A percentile compares a stretch with the other conserved stretches of the same genome.
These are phyloP conservation scores for Perkinsus olseni DNA, from an alignment of 169 alveolate species.

Conservation along the genomic window DNA sequence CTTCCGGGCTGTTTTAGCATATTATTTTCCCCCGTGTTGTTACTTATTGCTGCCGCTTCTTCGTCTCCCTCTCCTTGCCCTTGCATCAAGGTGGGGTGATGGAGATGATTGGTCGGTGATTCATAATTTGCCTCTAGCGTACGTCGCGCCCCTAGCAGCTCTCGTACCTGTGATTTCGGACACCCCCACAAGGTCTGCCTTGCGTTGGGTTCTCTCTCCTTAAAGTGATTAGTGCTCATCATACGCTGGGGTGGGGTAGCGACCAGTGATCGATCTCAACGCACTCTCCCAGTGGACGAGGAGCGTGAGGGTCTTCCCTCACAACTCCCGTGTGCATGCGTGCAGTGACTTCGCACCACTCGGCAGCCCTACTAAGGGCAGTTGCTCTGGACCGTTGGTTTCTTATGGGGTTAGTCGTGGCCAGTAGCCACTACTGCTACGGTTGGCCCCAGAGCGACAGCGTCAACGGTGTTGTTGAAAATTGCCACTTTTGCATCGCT, in stretches of 20 bases:
- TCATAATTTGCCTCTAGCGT: not conserved
- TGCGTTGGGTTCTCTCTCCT: not conserved
- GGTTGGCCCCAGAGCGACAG: not conserved
- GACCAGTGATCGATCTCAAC: too few relatives aligned
- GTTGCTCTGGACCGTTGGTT: too few relatives aligned
- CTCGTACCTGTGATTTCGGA: not conserved
- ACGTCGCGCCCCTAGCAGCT: not conserved
- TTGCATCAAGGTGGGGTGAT: not conserved
- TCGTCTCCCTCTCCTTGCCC: not conserved
- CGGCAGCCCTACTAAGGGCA: too few relatives aligned
- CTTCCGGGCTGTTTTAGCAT: too few relatives aligned
- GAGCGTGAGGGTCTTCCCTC: too few relatives aligned
- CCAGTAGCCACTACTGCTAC: too few relatives aligned
- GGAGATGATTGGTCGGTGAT: not conserved
- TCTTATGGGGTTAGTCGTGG: too few relatives aligned
- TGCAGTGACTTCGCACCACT: too few relatives aligned
- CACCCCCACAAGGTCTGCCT: not conserved
- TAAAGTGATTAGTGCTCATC: too few relatives aligned
- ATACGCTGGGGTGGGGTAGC: too few relatives aligned
- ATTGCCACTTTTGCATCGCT: not conserved
- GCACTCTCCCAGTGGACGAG: too few relatives aligned
- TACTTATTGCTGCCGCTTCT: not conserved
- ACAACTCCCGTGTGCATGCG: too few relatives aligned
- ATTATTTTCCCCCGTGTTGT: not conserved
- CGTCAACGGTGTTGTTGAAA: not conserved